Evolutionary conservation across 352 stramenopile genomes (phyloP).

Genomic region (Phytophthora colocasiae): DNA sequence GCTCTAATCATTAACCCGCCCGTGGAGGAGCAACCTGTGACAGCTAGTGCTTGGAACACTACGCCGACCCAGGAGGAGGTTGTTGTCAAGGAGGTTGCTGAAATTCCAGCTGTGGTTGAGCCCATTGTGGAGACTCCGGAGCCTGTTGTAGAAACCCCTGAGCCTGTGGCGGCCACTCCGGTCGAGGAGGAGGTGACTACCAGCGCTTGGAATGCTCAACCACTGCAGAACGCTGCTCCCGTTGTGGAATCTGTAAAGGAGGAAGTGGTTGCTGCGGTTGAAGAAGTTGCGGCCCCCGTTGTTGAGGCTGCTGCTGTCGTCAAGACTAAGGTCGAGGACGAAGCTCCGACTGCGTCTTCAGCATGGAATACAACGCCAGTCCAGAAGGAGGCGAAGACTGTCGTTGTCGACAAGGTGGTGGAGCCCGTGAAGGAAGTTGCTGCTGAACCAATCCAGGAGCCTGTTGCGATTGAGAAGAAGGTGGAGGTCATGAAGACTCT

Average conservation of each 20-base stretch:
- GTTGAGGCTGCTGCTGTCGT: conserved; percentile 14
- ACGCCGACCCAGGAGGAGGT: conserved; percentile 38
- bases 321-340: conserved; percentile 28
- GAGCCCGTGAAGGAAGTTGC: conserved; percentile 23
- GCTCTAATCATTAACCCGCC: background rate
- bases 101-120: conserved; percentile 15
- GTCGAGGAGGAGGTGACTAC: conserved; percentile 26
- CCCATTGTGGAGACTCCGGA: conserved; percentile 11
- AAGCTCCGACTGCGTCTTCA: conserved; percentile 15
- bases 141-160: conserved; percentile 6
- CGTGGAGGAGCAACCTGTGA: conserved; percentile 15
- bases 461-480: conserved; percentile 14
- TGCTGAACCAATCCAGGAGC: conserved; percentile 13
- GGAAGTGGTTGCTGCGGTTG: conserved; percentile 11
- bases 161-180: conserved; percentile 1
- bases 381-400: conserved; percentile 18
- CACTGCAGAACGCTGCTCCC: conserved; percentile 18
- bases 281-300: conserved; percentile 14
- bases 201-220: conserved; percentile 34
- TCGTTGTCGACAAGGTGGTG: conserved; percentile 16
- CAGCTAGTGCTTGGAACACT: conserved; percentile 33
- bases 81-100: background rate
- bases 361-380: conserved; percentile 39
- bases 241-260: conserved; percentile 22
- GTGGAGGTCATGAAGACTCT: conserved; percentile 15